Conservation (phyloP, 306 rosid genomes). For the Quercus suber region DNA sequence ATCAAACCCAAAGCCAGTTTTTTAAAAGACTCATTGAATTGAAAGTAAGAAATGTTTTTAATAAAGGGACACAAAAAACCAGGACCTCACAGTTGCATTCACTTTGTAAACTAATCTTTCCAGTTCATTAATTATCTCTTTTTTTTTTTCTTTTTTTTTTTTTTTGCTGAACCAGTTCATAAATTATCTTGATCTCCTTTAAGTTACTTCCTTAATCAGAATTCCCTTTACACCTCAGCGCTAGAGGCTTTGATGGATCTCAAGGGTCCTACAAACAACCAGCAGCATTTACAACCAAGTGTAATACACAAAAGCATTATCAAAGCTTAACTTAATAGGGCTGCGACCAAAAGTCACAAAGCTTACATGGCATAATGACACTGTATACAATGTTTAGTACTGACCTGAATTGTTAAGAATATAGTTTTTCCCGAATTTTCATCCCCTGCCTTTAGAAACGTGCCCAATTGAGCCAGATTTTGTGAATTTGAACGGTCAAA, state of each 20-base stretch:
- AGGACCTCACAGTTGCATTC: no score
- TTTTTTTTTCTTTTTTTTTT: no score
- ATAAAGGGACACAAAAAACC: not conserved
- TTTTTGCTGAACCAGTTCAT: no score
- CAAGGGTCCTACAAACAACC: conserved; percentile 6
- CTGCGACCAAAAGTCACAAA: not conserved
- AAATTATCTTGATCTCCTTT: not conserved
- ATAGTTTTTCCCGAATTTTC: not conserved
- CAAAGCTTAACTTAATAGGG: not conserved
- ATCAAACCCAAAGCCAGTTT: no score
- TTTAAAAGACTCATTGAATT: not conserved
- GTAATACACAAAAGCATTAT: not conserved
- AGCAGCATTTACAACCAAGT: not conserved
- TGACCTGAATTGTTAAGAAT: no score
- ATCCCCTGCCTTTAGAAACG: not conserved
- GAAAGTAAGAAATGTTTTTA: not conserved
- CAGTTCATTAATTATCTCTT: no score
- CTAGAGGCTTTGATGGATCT: not conserved
- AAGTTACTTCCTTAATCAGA: not conserved
- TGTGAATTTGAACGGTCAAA: no score
- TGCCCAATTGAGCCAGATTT: not conserved
- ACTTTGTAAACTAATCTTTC: not conserved
- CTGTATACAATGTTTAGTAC: not conserved
- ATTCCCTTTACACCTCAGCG: conserved; percentile 4
- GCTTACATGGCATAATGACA: not conserved